Percentiles rank a stretch among this genome's conserved stretches.
These are phyloP conservation scores for Ophiostoma angusticollis DNA, from an alignment of 2,329 filamentous ascomycete species.

Conservation along the genomic window DNA sequence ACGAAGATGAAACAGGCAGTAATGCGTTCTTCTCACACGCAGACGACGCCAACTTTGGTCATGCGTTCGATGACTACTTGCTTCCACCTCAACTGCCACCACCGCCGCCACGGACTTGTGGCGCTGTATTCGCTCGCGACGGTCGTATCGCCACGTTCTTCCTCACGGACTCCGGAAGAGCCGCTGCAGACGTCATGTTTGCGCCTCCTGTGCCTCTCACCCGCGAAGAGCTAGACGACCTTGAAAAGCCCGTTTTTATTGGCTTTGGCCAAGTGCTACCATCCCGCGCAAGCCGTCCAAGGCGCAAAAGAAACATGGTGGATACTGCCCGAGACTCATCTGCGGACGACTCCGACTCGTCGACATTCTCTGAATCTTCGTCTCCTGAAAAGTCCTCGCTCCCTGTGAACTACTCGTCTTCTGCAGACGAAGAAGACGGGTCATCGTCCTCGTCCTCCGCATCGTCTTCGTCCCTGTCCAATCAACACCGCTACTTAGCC, in stretches of 20 bases:
- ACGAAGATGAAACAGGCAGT: conserved; percentile 51
- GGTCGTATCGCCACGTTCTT: conserved; percentile 56
- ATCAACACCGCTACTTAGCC: neutral
- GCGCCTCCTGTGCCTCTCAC: conserved; percentile 27
- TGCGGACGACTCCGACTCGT: conserved; percentile 28
- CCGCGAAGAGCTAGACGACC: conserved; percentile 9
- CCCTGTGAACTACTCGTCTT: conserved; percentile 1
- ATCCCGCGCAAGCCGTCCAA: conserved; percentile 15
- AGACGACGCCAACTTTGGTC: neutral
- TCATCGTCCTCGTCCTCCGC: neutral
- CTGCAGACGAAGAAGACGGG: too few relatives aligned
- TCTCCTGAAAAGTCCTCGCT: conserved; percentile 24
- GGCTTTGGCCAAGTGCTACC: conserved; percentile 14
- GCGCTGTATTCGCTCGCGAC: conserved; percentile 47
- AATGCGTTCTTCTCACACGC: conserved; percentile 1
- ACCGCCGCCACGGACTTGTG: conserved; percentile 44
- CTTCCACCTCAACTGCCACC: conserved; percentile 34
- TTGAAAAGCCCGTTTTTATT: conserved; percentile 13
- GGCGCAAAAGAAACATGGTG: conserved; percentile 34
- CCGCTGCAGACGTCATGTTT: conserved; percentile 33
- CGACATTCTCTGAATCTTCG: conserved; percentile 24
- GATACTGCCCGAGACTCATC: conserved; percentile 32
- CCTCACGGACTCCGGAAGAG: conserved; percentile 52
- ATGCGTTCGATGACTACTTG: too few relatives aligned
- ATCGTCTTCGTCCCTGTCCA: neutral